phyloP scores from a whole-genome alignment of 208 protist species.

The Crithidia bombi region DNA sequence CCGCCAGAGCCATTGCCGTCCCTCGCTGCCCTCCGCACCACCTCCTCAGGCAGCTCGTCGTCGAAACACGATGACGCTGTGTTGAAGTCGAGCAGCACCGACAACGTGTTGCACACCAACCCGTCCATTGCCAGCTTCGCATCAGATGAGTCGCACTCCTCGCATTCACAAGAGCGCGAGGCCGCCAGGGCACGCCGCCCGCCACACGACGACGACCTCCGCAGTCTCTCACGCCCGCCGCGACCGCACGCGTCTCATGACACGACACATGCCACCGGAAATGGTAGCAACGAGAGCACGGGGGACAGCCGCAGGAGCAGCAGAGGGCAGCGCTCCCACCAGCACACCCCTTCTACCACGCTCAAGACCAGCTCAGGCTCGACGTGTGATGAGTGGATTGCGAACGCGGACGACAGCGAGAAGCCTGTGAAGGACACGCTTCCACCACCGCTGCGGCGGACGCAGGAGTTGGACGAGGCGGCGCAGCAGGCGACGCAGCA shows the following conservation, averaged over 20 bases:
- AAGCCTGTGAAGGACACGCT: too few species aligned
- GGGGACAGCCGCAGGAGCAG: background rate
- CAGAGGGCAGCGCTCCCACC: too few species aligned
- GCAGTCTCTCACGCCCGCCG: background rate
- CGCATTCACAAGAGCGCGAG: background rate
- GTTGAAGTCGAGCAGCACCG: background rate
- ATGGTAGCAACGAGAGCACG: too few species aligned
- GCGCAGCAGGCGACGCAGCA: background rate
- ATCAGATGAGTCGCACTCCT: background rate
- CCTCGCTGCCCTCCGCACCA: too few species aligned
- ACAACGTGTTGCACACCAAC: background rate
- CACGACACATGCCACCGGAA: too few species aligned
- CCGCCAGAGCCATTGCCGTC: background rate
- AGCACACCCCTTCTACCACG: too few species aligned
- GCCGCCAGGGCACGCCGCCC: background rate
- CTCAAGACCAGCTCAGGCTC: too few species aligned
- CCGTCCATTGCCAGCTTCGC: constrained; percentile 13
- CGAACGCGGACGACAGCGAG: too few species aligned
- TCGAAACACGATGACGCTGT: background rate
- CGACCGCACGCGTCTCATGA: background rate
- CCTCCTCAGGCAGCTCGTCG: background rate
- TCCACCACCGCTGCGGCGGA: too few species aligned
- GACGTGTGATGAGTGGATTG: too few species aligned
- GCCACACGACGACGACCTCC: background rate
- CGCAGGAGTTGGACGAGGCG: background rate